Percentiles rank a stretch among this genome's conserved stretches.
Evolutionary conservation across 2,329 filamentous ascomycete genomes (phyloP).

Genomic region (Chaetomiaceae sp.): DNA sequence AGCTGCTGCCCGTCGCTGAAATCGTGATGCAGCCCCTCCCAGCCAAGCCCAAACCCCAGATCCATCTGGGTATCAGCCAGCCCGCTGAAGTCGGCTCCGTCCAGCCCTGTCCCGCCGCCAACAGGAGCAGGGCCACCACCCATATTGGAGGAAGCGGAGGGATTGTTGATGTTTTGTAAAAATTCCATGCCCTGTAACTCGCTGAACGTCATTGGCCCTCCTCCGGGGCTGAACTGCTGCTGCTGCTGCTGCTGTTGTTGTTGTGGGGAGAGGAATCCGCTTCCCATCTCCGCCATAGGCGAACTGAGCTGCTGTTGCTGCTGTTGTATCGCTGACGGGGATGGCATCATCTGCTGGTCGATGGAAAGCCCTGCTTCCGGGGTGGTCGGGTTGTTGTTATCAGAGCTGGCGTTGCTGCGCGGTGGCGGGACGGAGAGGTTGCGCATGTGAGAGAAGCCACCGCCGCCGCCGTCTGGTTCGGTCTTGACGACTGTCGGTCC

Average conservation of each 20-base stretch:
- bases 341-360: slow-evolving; percentile 44
- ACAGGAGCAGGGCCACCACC: too few relatives aligned
- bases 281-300: neutral
- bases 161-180: slow-evolving; percentile 41
- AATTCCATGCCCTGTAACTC: slow-evolving; percentile 54
- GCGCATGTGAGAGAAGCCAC: slow-evolving; percentile 37
- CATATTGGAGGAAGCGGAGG: neutral
- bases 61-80: slow-evolving; percentile 51
- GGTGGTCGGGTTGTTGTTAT: slow-evolving; percentile 17
- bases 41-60: slow-evolving; percentile 63
- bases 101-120: slow-evolving; percentile 11
- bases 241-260: slow-evolving; percentile 28
- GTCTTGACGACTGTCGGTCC: slow-evolving; percentile 30
- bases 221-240: slow-evolving; percentile 20
- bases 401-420: slow-evolving; percentile 36
- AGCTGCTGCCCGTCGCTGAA: slow-evolving; percentile 57
- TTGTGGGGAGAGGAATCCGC: slow-evolving; percentile 21
- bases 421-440: slow-evolving; percentile 39
- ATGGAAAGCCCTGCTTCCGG: slow-evolving; percentile 26
- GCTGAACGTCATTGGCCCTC: slow-evolving; percentile 36
- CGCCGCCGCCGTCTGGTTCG: slow-evolving; percentile 38
- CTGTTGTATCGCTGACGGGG: slow-evolving; percentile 33
- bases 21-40: slow-evolving; percentile 60
- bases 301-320: slow-evolving; percentile 2
- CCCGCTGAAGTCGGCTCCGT: slow-evolving; percentile 25